A percentile compares a stretch with the other conserved stretches of the same genome.
These are phyloP conservation scores for Cucumis melo DNA, from an alignment of 306 rosid species.

Conservation along the genomic window DNA sequence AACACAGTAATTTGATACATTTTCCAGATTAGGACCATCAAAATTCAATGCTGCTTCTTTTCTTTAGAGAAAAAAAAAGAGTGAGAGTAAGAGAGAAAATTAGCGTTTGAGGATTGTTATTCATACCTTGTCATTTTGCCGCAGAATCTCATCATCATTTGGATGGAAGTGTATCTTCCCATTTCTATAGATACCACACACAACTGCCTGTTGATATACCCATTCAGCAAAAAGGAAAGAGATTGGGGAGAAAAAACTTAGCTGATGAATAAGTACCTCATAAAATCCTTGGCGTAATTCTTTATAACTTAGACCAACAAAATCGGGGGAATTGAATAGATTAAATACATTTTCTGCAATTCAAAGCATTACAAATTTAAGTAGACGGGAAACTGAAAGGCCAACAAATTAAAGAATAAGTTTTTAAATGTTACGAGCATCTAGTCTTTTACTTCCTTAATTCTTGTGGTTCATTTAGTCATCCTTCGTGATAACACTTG, in stretches of 20 bases:
- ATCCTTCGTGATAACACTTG: background rate
- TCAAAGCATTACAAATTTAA: constrained; percentile 5
- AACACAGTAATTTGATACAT: background rate
- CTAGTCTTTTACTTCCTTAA: background rate
- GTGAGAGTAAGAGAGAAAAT: background rate
- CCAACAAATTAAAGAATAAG: background rate
- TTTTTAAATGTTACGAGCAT: background rate
- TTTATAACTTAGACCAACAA: constrained; percentile 55
- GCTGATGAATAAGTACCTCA: constrained; percentile 35
- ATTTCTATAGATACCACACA: constrained; percentile 74
- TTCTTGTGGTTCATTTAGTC: background rate
- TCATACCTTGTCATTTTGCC: constrained; percentile 76
- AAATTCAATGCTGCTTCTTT: background rate
- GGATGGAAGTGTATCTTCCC: constrained; percentile 90
- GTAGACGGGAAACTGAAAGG: background rate
- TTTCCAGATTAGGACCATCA: background rate
- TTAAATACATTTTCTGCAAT: constrained; percentile 85
- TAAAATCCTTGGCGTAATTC: constrained; percentile 46
- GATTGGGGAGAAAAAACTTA: background rate
- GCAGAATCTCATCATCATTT: constrained; percentile 57
- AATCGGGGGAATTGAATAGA: constrained; percentile 52
- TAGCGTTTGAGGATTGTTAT: background rate
- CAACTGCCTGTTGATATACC: constrained; percentile 56
- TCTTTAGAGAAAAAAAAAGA: background rate
- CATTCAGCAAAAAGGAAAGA: constrained; percentile 9